These are phyloP conservation scores for Durio zibethinus DNA, from an alignment of 345 rosid genomes.

Conservation along the genomic window DNA sequence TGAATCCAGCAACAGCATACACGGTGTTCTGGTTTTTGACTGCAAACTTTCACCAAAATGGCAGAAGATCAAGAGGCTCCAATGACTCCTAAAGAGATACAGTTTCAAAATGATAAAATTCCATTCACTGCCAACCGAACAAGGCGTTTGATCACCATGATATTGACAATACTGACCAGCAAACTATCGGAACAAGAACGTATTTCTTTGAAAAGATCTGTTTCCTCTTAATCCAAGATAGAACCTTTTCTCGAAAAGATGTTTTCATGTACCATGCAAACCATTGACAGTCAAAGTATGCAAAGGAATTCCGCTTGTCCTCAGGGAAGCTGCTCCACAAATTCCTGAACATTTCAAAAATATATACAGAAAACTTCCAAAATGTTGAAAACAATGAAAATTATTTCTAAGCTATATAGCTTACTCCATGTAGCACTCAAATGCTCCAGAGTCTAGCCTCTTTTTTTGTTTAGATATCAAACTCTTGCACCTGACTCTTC, in stretches of 20 bases:
- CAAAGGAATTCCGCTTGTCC: conserved; percentile 40
- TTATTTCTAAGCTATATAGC: conserved; percentile 9
- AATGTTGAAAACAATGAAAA: not conserved
- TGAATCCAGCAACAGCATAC: conserved; percentile 71
- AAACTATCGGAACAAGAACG: conserved; percentile 68
- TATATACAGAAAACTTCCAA: not conserved
- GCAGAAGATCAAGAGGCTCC: conserved; percentile 74
- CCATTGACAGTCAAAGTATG: conserved; percentile 53
- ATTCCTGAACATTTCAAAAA: conserved; percentile 30
- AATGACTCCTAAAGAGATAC: conserved; percentile 50
- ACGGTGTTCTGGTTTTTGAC: conserved; percentile 39
- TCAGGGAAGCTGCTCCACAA: conserved; percentile 50
- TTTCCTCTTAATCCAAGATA: conserved; percentile 50
- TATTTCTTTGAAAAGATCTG: conserved; percentile 56
- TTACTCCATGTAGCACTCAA: conserved; percentile 46
- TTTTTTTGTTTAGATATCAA: conserved; percentile 29
- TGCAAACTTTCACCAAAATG: conserved; percentile 51
- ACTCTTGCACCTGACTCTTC: conserved; percentile 33
- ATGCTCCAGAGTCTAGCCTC: conserved; percentile 32
- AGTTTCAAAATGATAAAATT: conserved; percentile 18
- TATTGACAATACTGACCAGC: conserved; percentile 38
- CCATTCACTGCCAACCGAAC: not conserved
- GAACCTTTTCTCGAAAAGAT: conserved; percentile 32
- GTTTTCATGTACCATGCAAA: conserved; percentile 46
- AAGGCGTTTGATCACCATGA: not conserved